Evolutionary conservation across 176 grass and related monocot species (phyloP).

Genomic region (Eleusine coracana): DNA sequence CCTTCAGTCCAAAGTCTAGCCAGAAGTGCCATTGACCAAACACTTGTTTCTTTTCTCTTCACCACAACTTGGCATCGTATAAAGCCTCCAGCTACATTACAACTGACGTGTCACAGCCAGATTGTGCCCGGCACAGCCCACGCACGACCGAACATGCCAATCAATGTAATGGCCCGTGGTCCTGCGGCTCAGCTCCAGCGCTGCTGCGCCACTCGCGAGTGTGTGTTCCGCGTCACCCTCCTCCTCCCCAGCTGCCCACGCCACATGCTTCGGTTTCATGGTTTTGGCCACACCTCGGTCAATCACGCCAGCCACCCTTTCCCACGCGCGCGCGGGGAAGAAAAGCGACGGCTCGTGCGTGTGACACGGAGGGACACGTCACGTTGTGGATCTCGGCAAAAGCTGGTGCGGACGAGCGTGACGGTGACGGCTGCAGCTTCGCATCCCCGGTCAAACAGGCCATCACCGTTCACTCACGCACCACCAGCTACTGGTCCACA

Average conservation of each 20-base stretch:
- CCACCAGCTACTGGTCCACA: neutral
- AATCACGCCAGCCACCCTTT: neutral
- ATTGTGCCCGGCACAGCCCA: constrained; percentile 32
- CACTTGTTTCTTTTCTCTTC: neutral
- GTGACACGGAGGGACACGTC: constrained; percentile 11
- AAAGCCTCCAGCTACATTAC: constrained; percentile 16
- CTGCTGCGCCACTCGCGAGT: constrained; percentile 1
- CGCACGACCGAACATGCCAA: constrained; percentile 41
- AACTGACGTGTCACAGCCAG: neutral
- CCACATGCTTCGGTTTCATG: constrained; percentile 35
- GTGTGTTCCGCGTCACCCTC: constrained; percentile 8
- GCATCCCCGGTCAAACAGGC: constrained; percentile 26
- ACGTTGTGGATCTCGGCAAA: constrained; percentile 45
- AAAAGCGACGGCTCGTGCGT: constrained; percentile 31
- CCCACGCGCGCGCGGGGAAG: neutral
- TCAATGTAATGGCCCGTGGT: constrained; percentile 41
- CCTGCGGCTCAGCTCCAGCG: constrained; percentile 11
- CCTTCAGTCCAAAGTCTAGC: neutral
- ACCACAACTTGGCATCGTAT: neutral
- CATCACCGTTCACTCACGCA: neutral
- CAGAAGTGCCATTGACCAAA: neutral
- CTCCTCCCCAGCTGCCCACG: neutral
- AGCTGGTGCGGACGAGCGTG: neutral
- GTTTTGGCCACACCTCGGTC: neutral
- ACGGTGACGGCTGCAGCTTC: constrained; percentile 21